Evolutionary conservation across 805 yeast genomes (phyloP), one percentile per base, ranked within the genome.

Genomic region (Metschnikowia vanudenii): DNA sequence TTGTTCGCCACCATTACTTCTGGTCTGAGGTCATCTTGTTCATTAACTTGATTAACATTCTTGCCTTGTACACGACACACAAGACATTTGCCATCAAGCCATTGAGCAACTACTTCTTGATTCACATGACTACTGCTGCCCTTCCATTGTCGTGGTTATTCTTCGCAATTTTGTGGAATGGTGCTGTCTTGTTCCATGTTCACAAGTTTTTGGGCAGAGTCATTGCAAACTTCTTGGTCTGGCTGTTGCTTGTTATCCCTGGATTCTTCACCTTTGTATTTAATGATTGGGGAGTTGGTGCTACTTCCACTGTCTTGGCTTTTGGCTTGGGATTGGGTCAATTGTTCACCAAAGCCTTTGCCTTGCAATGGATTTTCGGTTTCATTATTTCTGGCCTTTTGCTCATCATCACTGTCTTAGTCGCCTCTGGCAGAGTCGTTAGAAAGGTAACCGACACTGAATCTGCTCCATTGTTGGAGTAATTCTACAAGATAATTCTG

Each of bases 301-400:
- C 85, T 38, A 66, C 82, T 39, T 72, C 82, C 12, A 66, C 84
- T 26, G 71, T 79, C 55, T 67, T 88, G 56, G 69, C 76, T 51
- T 74, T 85, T 46, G 91, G 87, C 30, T 62, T 88, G 37, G 92
- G 83, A 3, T 69, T 85, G 37, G 84, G 84, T 44, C 96, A 88
- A 66, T 61, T 88, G 45, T 73, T 81, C 59, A 78, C 81, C 39
- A 84, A 79, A 66, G 69, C 80, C 31, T 75, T 88, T 67, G 92
- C 92, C 2, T 73, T 88, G 54, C 96, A 88, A 69, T 88, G 96
- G 96, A 79, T 85, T 53, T 88, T 88, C 69, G 95, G 90, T 3
- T 80, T 85, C 53, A 64, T 78, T 44, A 85, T 86, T 51, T 67
- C 86, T 9, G 82, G 79, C 4, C 44, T 82, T 26, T 73, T 84